A percentile compares a stretch with the other conserved stretches of the same genome.
These are phyloP conservation scores for Fagus crenata DNA, from an alignment of 306 rosid genomes.

Conservation along the genomic window DNA sequence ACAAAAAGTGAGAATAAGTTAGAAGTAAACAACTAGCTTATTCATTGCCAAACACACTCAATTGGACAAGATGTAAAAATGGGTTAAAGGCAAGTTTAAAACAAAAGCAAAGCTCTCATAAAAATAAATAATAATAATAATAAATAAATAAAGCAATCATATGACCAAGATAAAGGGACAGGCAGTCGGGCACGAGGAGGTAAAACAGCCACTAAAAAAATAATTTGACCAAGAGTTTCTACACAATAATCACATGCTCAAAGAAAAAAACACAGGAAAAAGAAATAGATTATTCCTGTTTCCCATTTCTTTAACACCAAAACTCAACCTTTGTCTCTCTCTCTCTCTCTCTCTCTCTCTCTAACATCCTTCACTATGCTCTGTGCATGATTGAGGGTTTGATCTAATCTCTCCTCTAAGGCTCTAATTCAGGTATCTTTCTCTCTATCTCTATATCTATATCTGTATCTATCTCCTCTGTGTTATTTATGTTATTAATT, in stretches of 20 bases:
- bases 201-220: background rate
- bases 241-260: conserved; percentile 30
- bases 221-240: background rate
- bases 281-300: background rate
- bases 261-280: background rate
- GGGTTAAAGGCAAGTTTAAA: too few species aligned
- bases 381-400: conserved; percentile 27
- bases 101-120: too few species aligned
- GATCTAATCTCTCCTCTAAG: conserved; percentile 18
- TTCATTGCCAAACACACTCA: too few species aligned
- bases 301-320: background rate
- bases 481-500: background rate
- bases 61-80: too few species aligned
- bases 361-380: conserved; percentile 6
- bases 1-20: too few species aligned
- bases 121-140: background rate
- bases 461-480: background rate
- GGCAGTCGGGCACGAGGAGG: background rate
- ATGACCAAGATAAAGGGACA: background rate
- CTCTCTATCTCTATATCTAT: background rate
- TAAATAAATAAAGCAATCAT: background rate
- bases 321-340: background rate
- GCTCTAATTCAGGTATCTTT: conserved; percentile 23
- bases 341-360: conserved; percentile 2
- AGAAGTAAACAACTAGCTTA: too few species aligned